Evolutionary conservation across 176 grass and related monocot genomes (phyloP), one percentile per base, ranked within the genome.

Genomic region (Carex scoparia): DNA sequence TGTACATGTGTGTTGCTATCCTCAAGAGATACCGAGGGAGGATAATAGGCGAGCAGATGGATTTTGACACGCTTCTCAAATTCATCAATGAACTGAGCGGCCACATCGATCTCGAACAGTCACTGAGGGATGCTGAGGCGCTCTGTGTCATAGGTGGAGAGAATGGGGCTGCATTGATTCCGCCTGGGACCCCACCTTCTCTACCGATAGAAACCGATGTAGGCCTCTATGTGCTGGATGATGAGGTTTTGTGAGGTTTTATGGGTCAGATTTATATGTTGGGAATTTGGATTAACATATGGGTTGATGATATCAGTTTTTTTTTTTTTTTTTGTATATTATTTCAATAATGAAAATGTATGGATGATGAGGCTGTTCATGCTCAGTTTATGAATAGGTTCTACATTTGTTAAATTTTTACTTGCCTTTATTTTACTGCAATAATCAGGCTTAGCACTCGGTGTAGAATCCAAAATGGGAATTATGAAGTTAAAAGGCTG

Each of bases 21-120:
- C 79, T 99, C 81, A 99, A 95, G 84, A 93, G 85, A 38, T 89
- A 91, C 79, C 88, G 89, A 37, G 54, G 71, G 53, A 84, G 88
- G 75, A 95, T 99, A 78, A 95, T 99, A 63, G 88, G 89, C 33
- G 96, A 99, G 79, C 85, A 87, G 65, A 99, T 99, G 96, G 96
- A 99, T 70, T 99, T 99, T 27, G 93, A 99, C 66, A 99, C 96
- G 10, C 91, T 99, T 67, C 90, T 99, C 69, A 99, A 99, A 85
- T 99, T 99, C 81, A 99, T 99, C 77, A 99, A 95, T 31, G 96
- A 99, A 87, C 93, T 99, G 10, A 95, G 96, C 58, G 91, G 91
- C 12, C 78, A 84, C 61, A 94, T 99, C 10, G 89, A 99, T 84
- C 90, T 99, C 51, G 91, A 99, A 68, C 84, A 84, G 32, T 87